A percentile compares a stretch with the other conserved stretches of the same genome.
Conservation (phyloP, 257 asterid genomes). For the Ilex aquifolium region DNA sequence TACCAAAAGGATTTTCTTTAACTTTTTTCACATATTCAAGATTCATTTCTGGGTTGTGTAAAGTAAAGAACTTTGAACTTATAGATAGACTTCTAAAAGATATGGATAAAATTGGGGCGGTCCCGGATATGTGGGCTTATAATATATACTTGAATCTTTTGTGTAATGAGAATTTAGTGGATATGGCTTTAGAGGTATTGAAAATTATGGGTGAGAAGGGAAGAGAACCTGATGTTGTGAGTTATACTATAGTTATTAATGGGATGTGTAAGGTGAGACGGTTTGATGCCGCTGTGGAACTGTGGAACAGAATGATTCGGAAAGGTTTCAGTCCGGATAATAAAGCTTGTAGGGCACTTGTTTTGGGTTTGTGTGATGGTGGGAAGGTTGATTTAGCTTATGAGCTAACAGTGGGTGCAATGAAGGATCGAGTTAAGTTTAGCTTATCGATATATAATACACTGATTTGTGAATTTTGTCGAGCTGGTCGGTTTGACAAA, state of each 20-base stretch:
- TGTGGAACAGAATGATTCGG: slow-evolving; percentile 72
- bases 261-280: slow-evolving; percentile 57
- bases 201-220: slow-evolving; percentile 67
- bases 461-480: slow-evolving; percentile 79
- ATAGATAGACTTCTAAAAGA: slow-evolving; percentile 62
- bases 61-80: slow-evolving; percentile 69
- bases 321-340: slow-evolving; percentile 57
- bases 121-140: slow-evolving; percentile 88
- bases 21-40: slow-evolving; percentile 84
- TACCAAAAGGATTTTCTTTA: slow-evolving; percentile 65
- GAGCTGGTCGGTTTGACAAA: slow-evolving; percentile 76
- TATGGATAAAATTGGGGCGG: slow-evolving; percentile 64
- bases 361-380: slow-evolving; percentile 61
- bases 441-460: slow-evolving; percentile 48
- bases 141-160: slow-evolving; percentile 71
- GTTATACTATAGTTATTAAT: slow-evolving; percentile 66
- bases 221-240: slow-evolving; percentile 66
- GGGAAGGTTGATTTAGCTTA: slow-evolving; percentile 95
- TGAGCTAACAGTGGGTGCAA: slow-evolving; percentile 74
- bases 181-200: slow-evolving; percentile 57
- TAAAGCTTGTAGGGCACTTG: slow-evolving; percentile 83
- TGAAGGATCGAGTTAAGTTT: slow-evolving; percentile 71
- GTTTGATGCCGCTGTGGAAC: slow-evolving; percentile 49
- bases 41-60: slow-evolving; percentile 75
- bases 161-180: slow-evolving; percentile 68